A percentile compares a stretch with the other conserved stretches of the same genome.
These are phyloP conservation scores for Pseudogymnoascus sp. DNA, from an alignment of 2,329 filamentous ascomycete genomes.

Conservation along the genomic window DNA sequence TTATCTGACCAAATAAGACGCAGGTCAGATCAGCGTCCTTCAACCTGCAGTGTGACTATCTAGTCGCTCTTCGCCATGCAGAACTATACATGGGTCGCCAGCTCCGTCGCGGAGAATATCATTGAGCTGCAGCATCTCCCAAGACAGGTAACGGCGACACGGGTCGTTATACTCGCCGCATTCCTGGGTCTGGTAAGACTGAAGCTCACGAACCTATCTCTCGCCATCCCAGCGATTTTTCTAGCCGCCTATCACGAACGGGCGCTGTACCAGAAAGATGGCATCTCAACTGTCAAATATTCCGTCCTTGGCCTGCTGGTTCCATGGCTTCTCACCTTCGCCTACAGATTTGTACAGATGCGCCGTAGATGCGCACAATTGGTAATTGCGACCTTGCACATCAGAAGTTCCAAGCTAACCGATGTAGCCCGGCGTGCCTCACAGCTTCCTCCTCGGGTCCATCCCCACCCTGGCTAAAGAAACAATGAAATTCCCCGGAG, in stretches of 20 bases:
- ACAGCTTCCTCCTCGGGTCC: background rate
- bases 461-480: background rate
- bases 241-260: background rate
- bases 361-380: background rate
- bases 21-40: background rate
- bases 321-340: slow-evolving; percentile 9
- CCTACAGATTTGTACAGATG: background rate
- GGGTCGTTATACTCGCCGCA: background rate
- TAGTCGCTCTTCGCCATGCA: background rate
- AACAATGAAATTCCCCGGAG: slow-evolving; percentile 4
- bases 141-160: background rate
- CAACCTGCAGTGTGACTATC: background rate
- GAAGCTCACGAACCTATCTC: background rate
- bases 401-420: background rate
- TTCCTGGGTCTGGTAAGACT: background rate
- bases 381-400: background rate
- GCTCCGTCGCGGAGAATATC: background rate
- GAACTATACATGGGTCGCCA: background rate
- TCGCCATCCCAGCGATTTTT: background rate
- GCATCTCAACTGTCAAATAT: slow-evolving; percentile 3
- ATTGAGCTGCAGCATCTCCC: background rate
- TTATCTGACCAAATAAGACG: background rate
- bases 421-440: slow-evolving; percentile 6
- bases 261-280: background rate
- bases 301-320: background rate